Evolutionary conservation across 2,329 filamentous ascomycete genomes (phyloP), one percentile per base, ranked within the genome.

Genomic region (Atkinsonella texensis): DNA sequence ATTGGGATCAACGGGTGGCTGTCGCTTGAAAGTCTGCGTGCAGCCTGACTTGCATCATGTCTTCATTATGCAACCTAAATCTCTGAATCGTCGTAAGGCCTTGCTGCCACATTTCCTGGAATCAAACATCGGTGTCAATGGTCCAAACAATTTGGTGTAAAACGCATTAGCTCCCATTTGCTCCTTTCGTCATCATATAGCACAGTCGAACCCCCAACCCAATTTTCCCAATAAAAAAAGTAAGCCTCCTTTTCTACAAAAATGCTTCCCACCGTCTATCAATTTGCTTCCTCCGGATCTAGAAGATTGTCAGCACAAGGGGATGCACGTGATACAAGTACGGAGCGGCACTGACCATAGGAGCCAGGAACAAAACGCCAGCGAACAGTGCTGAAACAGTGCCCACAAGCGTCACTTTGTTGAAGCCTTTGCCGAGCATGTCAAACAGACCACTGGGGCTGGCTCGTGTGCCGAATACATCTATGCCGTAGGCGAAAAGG

Each of bases 361-460:
- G 93, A 50, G 84, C 84, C 62, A 97, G 73, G 52, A 87, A 79
- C 57, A 83, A 67, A 15, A 95, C 91, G 45, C 89, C 89, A 40
- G 80, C 75, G 45, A 79, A 80, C 58, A 97, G 74, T 17, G 88
- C 91, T 41, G 85, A 74, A 39, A 98, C 89, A 1, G 93, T 98
- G 15, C 79, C 75, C 39, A 96, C 67, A 63, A 98, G 79, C 59
- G 89, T 86, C 52, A 89, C 64, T 74, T 95, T 96, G 65, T 91
- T 93, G 68, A 98, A 98, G 2, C 88, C 87, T 69, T 89, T 93
- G 55, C 89, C 93, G 15, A 98, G 72, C 42, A 97, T 81, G 70
- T 98, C 93, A 67, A 98, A 98, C 15, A 86, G 79, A 59, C 86
- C 82, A 67, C 89, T 95, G 1, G 93, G 93, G n/a, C 85, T 81